phyloP scores from a whole-genome alignment of 2,329 filamentous ascomycete species.

The Neopestalotiopsis sp. region DNA sequence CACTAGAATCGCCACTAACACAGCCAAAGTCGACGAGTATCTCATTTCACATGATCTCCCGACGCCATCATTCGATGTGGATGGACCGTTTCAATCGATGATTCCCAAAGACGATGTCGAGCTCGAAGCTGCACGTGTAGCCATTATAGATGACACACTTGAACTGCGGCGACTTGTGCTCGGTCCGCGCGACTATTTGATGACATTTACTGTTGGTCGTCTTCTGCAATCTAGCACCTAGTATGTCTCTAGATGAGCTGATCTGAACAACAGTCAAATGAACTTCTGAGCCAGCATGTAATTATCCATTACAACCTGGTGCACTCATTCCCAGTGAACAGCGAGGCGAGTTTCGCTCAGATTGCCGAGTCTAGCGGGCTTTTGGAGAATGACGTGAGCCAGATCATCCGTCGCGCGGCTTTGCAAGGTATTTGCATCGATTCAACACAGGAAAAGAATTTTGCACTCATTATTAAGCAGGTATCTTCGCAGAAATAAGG shows the following conservation, averaged over 20 bases:
- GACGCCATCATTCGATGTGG: conserved; percentile 25
- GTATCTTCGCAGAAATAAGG: conserved; percentile 25
- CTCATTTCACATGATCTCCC: conserved; percentile 23
- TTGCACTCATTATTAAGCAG: not conserved
- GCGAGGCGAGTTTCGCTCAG: conserved; percentile 27
- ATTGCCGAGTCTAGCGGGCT: conserved; percentile 28
- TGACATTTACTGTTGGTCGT: not conserved
- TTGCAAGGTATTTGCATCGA: not conserved
- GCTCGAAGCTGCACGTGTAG: conserved; percentile 20
- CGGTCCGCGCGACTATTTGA: conserved; percentile 26
- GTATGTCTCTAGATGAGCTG: not conserved
- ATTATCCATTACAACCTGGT: conserved; percentile 29
- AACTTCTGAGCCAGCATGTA: conserved; percentile 32
- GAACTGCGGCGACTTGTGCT: conserved; percentile 28
- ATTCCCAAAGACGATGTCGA: conserved; percentile 19
- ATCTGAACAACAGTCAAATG: conserved; percentile 24
- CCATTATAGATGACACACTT: conserved; percentile 23
- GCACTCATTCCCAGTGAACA: conserved; percentile 29
- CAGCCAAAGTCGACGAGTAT: conserved; percentile 26
- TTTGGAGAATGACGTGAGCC: conserved; percentile 18
- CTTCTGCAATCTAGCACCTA: not conserved
- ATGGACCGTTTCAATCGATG: conserved; percentile 19
- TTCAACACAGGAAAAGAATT: not conserved
- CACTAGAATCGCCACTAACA: conserved; percentile 26
- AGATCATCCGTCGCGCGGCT: conserved; percentile 22